Evolutionary conservation across 2,329 filamentous ascomycete genomes (phyloP).

Genomic region (Ceratocystis harringtonii): DNA sequence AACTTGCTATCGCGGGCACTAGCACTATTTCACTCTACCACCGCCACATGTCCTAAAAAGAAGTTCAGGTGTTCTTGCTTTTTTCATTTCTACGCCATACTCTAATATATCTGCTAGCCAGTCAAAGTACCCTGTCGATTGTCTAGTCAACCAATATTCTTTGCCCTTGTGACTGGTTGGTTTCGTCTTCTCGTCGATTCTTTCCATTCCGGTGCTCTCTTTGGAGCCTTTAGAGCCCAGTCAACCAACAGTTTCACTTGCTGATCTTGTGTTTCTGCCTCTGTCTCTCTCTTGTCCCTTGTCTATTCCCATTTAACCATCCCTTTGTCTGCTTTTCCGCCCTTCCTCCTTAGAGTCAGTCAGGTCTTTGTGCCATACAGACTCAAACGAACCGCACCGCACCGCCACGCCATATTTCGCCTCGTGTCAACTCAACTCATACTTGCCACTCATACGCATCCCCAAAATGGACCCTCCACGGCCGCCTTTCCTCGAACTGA

Average conservation of each 20-base stretch:
- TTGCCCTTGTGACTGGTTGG: background rate
- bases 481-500: constrained; percentile 44
- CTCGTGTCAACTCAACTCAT: background rate
- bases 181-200: background rate
- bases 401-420: background rate
- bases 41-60: background rate
- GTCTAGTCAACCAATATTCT: background rate
- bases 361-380: background rate
- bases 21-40: background rate
- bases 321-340: constrained; percentile 2
- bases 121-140: background rate
- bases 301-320: constrained; percentile 1
- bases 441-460: background rate
- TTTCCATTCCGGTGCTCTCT: background rate
- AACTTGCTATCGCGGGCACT: background rate
- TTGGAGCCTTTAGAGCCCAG: background rate
- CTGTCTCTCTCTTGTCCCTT: constrained; percentile 5
- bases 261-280: constrained; percentile 6
- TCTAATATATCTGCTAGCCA: background rate
- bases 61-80: background rate
- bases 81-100: background rate
- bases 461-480: constrained; percentile 35
- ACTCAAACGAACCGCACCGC: background rate
- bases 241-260: background rate
- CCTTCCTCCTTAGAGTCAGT: background rate